These are phyloP conservation scores for Penicillium nordicum DNA, from an alignment of 2,329 filamentous ascomycete genomes.

Conservation along the genomic window DNA sequence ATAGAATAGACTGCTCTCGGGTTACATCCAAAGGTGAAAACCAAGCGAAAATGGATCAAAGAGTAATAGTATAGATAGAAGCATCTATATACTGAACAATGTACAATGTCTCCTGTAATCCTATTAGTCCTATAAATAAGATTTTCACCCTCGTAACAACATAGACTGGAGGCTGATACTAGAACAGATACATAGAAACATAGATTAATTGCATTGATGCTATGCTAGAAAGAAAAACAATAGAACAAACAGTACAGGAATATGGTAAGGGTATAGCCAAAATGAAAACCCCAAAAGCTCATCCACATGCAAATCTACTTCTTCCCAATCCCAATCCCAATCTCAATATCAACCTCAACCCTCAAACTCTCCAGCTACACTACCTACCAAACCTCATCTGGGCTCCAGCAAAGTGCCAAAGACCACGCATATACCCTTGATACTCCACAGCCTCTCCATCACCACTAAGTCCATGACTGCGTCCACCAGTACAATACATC, in stretches of 20 bases:
- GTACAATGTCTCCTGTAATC: not conserved
- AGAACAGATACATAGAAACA: not conserved
- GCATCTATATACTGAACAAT: not conserved
- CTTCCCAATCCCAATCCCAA: not conserved
- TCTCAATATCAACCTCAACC: not conserved
- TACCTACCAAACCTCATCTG: constrained; percentile 79
- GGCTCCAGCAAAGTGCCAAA: constrained; percentile 80
- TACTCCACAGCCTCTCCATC: constrained; percentile 67
- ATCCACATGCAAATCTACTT: not conserved
- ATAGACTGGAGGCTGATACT: not conserved
- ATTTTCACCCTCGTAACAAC: not conserved
- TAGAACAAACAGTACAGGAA: not conserved
- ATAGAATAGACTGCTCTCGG: not conserved
- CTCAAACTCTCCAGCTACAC: not conserved
- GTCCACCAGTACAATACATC: constrained; percentile 66
- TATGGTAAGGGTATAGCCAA: constrained; percentile 1
- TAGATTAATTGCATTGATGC: not conserved
- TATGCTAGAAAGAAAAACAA: not conserved
- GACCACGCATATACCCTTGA: constrained; percentile 81
- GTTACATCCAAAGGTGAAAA: not conserved
- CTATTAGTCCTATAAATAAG: not conserved
- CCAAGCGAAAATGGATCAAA: not conserved
- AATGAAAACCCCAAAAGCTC: not conserved
- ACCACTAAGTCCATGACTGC: constrained; percentile 35
- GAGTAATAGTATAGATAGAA: not conserved